Evolutionary conservation across 495 filamentous ascomycete genomes (phyloP), one percentile per base, ranked within the genome.

Genomic region (Aspergillus kassunensis): DNA sequence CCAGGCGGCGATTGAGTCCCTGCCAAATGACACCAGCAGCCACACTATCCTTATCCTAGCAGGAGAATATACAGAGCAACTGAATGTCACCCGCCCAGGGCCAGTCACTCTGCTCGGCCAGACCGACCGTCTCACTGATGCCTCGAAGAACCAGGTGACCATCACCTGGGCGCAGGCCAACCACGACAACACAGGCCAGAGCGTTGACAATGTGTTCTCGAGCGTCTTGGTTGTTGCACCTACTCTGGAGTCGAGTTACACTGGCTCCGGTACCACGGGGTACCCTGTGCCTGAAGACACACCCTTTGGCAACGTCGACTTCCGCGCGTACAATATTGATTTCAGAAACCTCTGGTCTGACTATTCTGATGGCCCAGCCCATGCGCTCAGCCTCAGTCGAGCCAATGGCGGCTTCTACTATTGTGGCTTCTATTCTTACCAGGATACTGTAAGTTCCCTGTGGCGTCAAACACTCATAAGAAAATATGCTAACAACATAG

Each of bases 361-460:
- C 1, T 80, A 78, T 47, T 71, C 69, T 13, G 73, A 69, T 51
- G 77, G 75, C 2, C 81, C 80, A 1, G 72, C 74, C n/a, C 71
- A 80, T 34, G 80, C 80, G 2, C 53, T 83, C 27, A 78, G 72
- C 37, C 70, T 80, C 23, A 77, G 74, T 48, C 75, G 76, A 23
- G 77, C 80, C 2, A 83, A 85, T 60, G 73, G 77, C 4, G 77
- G 77, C 0, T 85, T 83, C 58, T 83, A 83, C 55, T 75, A 77
- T 51, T 77, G 74, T 23, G 73, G 75, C 0, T 81, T 83, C 51
- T 78, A 78, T 55, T 76, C 71, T 44, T 83, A 80, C 50, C 80
- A 83, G 67, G 81, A 83, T 58, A 83, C 80, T 18, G 76, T 77
- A 60, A 21, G 68, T 60, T 30, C 21, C 30, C 34, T 24, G n/a